Evolutionary conservation across 441 rosid genomes (phyloP), one percentile per base, ranked within the genome.

Genomic region (Geranium incanum): DNA sequence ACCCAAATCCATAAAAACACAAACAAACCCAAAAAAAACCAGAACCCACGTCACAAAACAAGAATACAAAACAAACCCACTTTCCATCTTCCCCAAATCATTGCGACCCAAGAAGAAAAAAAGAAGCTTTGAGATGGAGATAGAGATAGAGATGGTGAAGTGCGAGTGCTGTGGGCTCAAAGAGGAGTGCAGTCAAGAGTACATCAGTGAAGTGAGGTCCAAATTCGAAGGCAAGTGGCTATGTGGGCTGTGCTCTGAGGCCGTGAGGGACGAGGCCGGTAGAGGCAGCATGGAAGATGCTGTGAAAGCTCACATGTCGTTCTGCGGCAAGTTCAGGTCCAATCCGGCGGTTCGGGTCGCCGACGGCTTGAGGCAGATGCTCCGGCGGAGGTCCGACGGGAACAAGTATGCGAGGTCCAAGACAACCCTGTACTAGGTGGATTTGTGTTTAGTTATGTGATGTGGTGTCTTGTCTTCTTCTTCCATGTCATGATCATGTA

Each of bases 331-430:
- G 75, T 90, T 85, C 81, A 90, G 84, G 69, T 78, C 92, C 0
- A 84, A 93, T 74, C 99, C 99, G 1, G 99, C 99, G 0, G 88
- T 89, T 71, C 80, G 82, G 19, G 99, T 95, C 0, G 98, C 99
- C 18, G 89, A 95, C 48, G 98, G 98, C 5, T 86, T 95, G 99
- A 84, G 92, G 74, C 97, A 89, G 93, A 89, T 95, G 96, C 85
- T 95, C 60, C 72, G 99, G 81, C 80, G 97, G 84, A 83, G 98
- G 50, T 87, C 98, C 4, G 87, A 92, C 16, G 88, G 84, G 3
- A 89, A 89, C 85, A 88, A 87, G 86, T 91, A 75, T 66, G 59
- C 83, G 6, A 86, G 92, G 85, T 84, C 91, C 3, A 85, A 82
- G 80, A 74, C 93, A 0, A 82, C 82, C 55, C 73, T 80, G 39